Conservation (phyloP, 2,329 filamentous ascomycete species). For the Trichoderma sp. region DNA sequence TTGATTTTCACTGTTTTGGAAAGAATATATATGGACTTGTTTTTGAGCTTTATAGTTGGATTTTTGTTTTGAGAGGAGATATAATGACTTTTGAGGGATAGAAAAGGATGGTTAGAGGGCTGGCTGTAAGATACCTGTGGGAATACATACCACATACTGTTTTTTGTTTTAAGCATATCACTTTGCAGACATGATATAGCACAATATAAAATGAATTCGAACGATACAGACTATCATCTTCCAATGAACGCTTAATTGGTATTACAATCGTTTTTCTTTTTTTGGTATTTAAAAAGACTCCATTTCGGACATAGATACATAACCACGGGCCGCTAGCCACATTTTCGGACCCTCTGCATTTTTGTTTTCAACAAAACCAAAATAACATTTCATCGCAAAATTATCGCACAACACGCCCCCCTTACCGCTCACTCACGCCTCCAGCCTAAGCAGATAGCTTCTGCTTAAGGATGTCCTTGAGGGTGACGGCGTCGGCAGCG, state of each 20-base stretch:
- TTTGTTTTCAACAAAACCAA: neutral
- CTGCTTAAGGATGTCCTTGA: slow-evolving; percentile 87
- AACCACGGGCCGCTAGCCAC: slow-evolving; percentile 6
- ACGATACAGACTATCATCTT: neutral
- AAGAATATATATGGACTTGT: neutral
- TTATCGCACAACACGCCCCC: neutral
- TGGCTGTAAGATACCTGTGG: neutral
- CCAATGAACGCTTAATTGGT: neutral
- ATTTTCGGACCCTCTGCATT: slow-evolving; percentile 20
- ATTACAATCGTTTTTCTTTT: neutral
- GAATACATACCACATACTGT: neutral
- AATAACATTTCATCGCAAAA: neutral
- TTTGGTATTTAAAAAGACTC: neutral
- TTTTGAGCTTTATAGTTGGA: no score
- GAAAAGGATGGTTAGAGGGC: neutral
- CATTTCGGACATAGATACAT: slow-evolving; percentile 4
- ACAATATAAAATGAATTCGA: neutral
- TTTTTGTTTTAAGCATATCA: neutral
- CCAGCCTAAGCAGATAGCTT: slow-evolving; percentile 65
- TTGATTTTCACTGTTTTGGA: neutral
- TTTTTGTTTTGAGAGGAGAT: neutral
- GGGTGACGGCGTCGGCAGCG: slow-evolving; percentile 88
- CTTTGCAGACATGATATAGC: neutral
- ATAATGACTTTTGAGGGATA: neutral
- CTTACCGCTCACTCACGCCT: neutral